Evolutionary conservation across 1,284 basidiomycete species (phyloP).

Genomic region (Athelia psychrophila): DNA sequence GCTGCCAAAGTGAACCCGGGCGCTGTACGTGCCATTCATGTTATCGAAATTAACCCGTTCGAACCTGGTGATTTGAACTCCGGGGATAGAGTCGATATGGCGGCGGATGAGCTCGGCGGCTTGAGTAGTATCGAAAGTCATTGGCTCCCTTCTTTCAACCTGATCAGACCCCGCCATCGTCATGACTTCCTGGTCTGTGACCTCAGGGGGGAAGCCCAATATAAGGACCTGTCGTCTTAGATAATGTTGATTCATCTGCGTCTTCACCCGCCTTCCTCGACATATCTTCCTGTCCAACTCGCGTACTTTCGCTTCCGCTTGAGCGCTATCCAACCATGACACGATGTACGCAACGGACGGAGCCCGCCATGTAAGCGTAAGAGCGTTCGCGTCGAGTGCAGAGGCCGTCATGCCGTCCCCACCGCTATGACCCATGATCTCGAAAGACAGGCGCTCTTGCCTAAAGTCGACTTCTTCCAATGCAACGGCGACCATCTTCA

Average conservation of each 20-base stretch:
- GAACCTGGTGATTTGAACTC: no score
- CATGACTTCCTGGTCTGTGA: conserved; percentile 4
- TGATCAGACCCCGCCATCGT: not conserved
- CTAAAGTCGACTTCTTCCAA: conserved; percentile 43
- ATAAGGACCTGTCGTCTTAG: conserved; percentile 34
- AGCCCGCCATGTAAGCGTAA: conserved; percentile 42
- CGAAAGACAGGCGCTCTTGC: conserved; percentile 34
- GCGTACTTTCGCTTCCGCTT: conserved; percentile 25
- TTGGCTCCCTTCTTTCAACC: not conserved
- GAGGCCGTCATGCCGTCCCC: conserved; percentile 36
- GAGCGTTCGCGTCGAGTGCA: conserved; percentile 24
- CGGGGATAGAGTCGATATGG: no score
- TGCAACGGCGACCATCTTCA: conserved; percentile 19
- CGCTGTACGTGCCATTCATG: conserved; percentile 24
- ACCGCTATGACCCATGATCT: conserved; percentile 32
- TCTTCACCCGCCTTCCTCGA: conserved; percentile 38
- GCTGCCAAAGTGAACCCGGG: conserved; percentile 39
- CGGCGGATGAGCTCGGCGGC: not conserved
- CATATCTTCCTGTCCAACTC: conserved; percentile 30
- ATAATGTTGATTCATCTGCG: no score
- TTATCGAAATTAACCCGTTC: conserved; percentile 2
- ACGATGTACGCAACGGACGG: conserved; percentile 38
- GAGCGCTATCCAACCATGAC: conserved; percentile 27
- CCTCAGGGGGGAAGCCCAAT: conserved; percentile 23
- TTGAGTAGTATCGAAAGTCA: not conserved